These are phyloP conservation scores for Claviceps paspali DNA, from an alignment of 2,329 filamentous ascomycete genomes.

Conservation along the genomic window DNA sequence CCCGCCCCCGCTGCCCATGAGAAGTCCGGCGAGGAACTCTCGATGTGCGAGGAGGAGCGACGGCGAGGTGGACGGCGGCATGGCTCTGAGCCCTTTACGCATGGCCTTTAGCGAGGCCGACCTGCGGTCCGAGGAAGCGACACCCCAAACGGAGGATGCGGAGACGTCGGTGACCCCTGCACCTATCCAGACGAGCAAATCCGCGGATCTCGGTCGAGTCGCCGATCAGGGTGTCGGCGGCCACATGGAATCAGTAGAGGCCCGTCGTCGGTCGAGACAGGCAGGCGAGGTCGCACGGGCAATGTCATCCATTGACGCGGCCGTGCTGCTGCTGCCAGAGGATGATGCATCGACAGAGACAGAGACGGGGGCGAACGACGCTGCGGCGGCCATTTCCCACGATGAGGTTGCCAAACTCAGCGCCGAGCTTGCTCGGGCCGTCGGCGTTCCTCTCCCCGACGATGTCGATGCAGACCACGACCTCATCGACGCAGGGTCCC, in stretches of 20 bases:
- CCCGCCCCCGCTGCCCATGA: conserved; percentile 60
- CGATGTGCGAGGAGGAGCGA: conserved; percentile 33
- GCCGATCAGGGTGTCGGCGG: neutral
- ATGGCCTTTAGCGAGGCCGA: conserved; percentile 29
- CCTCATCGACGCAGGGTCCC: neutral
- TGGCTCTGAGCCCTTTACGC: conserved; percentile 34
- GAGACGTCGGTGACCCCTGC: no score
- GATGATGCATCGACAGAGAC: no score
- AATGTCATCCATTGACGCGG: conserved; percentile 1
- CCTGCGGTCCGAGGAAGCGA: conserved; percentile 11
- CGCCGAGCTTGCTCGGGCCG: neutral
- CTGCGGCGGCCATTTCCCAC: neutral
- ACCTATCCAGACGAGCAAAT: conserved; percentile 2
- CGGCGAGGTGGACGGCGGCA: conserved; percentile 44
- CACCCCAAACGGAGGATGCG: no score
- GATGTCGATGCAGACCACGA: neutral
- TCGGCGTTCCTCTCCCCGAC: neutral
- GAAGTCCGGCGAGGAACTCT: conserved; percentile 54
- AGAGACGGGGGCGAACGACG: neutral
- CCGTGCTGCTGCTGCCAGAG: neutral
- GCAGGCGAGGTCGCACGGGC: neutral
- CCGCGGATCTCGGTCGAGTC: neutral
- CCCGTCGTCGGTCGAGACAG: neutral
- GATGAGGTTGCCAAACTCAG: neutral
- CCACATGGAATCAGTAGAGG: neutral